phyloP scores from a whole-genome alignment of 2,329 filamentous ascomycete genomes.

The Neonectria faginata region DNA sequence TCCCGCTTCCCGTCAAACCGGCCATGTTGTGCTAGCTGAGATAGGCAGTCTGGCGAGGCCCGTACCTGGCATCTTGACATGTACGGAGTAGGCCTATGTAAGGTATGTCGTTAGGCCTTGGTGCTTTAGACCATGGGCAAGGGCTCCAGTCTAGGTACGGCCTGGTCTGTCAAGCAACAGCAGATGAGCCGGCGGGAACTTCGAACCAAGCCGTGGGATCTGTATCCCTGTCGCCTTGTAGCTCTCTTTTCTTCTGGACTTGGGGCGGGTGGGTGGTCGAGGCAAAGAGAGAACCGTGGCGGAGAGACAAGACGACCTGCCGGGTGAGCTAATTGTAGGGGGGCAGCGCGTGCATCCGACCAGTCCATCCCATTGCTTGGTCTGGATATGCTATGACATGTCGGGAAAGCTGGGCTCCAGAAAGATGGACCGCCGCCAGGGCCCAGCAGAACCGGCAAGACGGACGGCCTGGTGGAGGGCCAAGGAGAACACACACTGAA shows the following conservation, averaged over 20 bases:
- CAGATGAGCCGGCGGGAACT: slow-evolving; percentile 32
- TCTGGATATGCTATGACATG: not conserved
- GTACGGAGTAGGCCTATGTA: not conserved
- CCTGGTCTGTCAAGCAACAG: slow-evolving; percentile 25
- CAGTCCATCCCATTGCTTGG: slow-evolving; percentile 15
- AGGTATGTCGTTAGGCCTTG: not conserved
- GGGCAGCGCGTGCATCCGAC: slow-evolving; percentile 28
- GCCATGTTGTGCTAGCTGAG: slow-evolving; percentile 20
- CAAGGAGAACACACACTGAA: not conserved
- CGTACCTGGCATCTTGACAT: slow-evolving; percentile 4
- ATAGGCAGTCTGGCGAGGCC: not conserved
- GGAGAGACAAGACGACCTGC: slow-evolving; percentile 29
- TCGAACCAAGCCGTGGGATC: slow-evolving; percentile 42
- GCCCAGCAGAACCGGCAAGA: not conserved
- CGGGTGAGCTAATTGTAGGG: slow-evolving; percentile 32
- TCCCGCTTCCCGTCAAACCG: slow-evolving; percentile 2
- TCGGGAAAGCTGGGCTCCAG: not conserved
- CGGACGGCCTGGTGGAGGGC: not conserved
- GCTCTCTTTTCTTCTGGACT: slow-evolving; percentile 35
- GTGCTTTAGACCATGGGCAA: slow-evolving; percentile 6
- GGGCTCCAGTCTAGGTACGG: not conserved
- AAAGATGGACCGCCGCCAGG: not conserved
- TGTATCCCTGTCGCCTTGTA: slow-evolving; percentile 42
- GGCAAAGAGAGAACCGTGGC: slow-evolving; percentile 26
- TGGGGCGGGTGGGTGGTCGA: slow-evolving; percentile 36